Evolutionary conservation across 345 rosid species (phyloP).

Genomic region (Arabis hirsuta): DNA sequence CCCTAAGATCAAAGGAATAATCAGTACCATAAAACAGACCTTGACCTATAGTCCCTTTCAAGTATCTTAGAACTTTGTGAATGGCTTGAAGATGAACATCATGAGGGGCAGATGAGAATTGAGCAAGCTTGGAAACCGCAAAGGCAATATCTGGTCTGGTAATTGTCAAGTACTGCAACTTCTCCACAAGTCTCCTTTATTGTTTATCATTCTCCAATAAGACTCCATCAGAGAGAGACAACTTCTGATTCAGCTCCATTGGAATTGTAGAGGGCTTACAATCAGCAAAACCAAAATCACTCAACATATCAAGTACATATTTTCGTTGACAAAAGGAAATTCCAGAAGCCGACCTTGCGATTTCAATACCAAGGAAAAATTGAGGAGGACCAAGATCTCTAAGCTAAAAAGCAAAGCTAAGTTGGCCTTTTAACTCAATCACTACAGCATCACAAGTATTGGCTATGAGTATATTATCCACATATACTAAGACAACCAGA

Average conservation of each 20-base stretch:
- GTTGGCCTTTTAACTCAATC: fast-evolving
- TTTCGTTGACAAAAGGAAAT: not conserved
- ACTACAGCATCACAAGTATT: not conserved
- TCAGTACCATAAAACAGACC: too few relatives aligned
- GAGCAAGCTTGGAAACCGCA: too few relatives aligned
- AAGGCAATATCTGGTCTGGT: too few relatives aligned
- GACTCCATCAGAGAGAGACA: not conserved
- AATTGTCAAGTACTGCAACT: too few relatives aligned
- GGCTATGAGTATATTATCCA: not conserved
- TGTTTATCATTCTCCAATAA: not conserved
- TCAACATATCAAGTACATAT: not conserved
- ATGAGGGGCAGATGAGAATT: too few relatives aligned
- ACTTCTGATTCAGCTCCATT: not conserved
- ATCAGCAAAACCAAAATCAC: not conserved
- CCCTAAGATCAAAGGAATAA: too few relatives aligned
- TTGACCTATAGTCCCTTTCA: too few relatives aligned
- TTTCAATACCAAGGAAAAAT: not conserved
- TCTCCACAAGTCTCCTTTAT: not conserved
- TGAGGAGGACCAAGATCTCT: not conserved
- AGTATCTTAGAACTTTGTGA: too few relatives aligned
- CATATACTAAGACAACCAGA: not conserved
- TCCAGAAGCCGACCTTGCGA: not conserved
- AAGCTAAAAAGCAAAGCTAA: not conserved
- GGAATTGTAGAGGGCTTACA: not conserved
- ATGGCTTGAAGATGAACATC: too few relatives aligned